A percentile compares a stretch with the other conserved stretches of the same genome.
Evolutionary conservation across 108 stramenopile genomes (phyloP).

Genomic region (Skeletonema potamos): DNA sequence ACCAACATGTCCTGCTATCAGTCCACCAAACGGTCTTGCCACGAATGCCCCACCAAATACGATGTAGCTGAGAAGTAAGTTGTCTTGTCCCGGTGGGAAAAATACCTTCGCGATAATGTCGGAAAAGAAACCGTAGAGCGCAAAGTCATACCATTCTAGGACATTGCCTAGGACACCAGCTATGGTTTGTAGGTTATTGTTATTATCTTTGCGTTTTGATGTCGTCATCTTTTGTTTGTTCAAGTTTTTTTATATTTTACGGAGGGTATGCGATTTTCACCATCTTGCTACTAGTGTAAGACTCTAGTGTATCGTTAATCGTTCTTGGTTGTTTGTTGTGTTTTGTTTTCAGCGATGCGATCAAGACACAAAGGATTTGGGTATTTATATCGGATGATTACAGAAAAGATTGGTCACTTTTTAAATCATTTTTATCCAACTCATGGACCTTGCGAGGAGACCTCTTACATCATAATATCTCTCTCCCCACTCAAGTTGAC

Average conservation of each 20-base stretch:
- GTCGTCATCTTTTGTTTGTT: neutral
- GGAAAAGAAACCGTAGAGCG: conserved; percentile 48
- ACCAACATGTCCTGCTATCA: conserved; percentile 58
- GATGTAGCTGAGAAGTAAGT: conserved; percentile 50
- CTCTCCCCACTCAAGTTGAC: no score
- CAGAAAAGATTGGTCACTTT: no score
- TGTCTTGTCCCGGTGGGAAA: conserved; percentile 38
- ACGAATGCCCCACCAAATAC: conserved; percentile 75
- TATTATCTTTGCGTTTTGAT: neutral
- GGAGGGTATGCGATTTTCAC: no score
- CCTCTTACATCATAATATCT: no score
- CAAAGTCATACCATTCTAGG: conserved; percentile 60
- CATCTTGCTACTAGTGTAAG: no score
- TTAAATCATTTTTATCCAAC: no score
- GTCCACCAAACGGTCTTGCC: conserved; percentile 42
- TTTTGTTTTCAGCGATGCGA: no score
- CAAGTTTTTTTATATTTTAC: neutral
- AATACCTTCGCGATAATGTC: conserved; percentile 39
- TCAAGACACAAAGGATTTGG: no score
- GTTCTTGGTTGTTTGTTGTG: no score
- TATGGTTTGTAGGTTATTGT: conserved; percentile 19
- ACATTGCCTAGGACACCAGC: conserved; percentile 35
- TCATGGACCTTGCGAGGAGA: no score
- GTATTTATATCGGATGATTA: no score
- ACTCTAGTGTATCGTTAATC: no score